Percentiles rank a stretch among this genome's conserved stretches.
These are phyloP conservation scores for Aspergillus sclerotioniger DNA, from an alignment of 495 filamentous ascomycete species.

Conservation along the genomic window DNA sequence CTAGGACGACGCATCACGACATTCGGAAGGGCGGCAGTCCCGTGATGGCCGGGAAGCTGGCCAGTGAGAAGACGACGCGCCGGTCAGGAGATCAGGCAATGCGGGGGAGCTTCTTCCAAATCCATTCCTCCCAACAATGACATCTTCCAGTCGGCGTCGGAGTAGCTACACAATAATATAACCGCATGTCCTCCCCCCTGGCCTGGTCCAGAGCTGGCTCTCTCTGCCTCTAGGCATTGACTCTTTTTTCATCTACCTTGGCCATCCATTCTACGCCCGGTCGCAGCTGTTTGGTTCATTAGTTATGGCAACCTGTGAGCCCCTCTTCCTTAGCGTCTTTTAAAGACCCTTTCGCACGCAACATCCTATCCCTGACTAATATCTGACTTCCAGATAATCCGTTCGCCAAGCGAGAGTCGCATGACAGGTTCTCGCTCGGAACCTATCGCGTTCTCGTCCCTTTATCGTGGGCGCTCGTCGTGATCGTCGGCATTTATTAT, in stretches of 20 bases:
- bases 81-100: slow-evolving; percentile 21
- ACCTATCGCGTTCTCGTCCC: slow-evolving; percentile 67
- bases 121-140: too few species aligned
- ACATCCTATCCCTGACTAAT: slow-evolving; percentile 2
- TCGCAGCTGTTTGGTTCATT: neutral
- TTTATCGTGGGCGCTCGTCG: slow-evolving; percentile 67
- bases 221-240: too few species aligned
- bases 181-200: neutral
- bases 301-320: neutral
- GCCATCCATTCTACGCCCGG: neutral
- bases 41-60: slow-evolving; percentile 4
- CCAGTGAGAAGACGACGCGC: slow-evolving; percentile 13
- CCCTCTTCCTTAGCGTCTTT: neutral
- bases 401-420: slow-evolving; percentile 62
- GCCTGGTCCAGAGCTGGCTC: too few species aligned
- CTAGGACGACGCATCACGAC: too few species aligned
- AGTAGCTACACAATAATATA: neutral
- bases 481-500: slow-evolving; percentile 70
- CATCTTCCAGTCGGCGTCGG: too few species aligned
- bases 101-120: slow-evolving; percentile 7
- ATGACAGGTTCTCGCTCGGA: slow-evolving; percentile 47
- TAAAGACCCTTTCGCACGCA: slow-evolving; percentile 1
- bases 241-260: too few species aligned
- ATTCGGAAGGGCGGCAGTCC: neutral
- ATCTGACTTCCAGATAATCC: slow-evolving; percentile 47